These are phyloP conservation scores for Plectosphaerella plurivora DNA, from an alignment of 2,329 filamentous ascomycete species.

Conservation along the genomic window DNA sequence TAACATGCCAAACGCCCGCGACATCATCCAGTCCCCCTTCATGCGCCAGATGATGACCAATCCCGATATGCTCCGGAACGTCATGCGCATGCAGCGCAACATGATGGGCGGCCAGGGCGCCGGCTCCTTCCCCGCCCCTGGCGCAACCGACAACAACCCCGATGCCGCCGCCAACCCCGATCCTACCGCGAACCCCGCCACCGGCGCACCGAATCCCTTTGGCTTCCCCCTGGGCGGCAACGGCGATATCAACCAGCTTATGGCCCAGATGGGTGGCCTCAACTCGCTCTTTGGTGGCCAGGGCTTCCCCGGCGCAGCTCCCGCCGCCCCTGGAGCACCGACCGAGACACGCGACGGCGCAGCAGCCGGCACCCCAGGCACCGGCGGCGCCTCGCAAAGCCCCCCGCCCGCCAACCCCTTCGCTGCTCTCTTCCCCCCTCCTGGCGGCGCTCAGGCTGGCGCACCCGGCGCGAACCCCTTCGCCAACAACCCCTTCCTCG, in stretches of 20 bases:
- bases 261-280: constrained; percentile 7
- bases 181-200: constrained; percentile 5
- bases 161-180: constrained; percentile 34
- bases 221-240: constrained; percentile 20
- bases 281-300: constrained; percentile 4
- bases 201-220: constrained; percentile 37
- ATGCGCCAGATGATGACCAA: constrained; percentile 93
- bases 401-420: constrained; percentile 60
- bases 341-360: constrained; percentile 2
- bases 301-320: constrained; percentile 10
- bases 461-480: constrained; percentile 32
- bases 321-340: constrained; percentile 1
- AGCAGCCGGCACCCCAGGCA: constrained; percentile 8
- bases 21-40: constrained; percentile 82
- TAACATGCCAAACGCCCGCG: constrained; percentile 68
- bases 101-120: constrained; percentile 48
- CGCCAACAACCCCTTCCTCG: constrained; percentile 15
- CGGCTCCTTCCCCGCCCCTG: constrained; percentile 79
- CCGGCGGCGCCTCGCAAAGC: constrained; percentile 19
- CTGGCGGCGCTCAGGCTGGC: constrained; percentile 29
- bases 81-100: constrained; percentile 76
- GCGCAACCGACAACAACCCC: constrained; percentile 81
- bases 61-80: constrained; percentile 76
- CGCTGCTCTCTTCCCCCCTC: constrained; percentile 53
- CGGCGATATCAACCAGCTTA: constrained; percentile 21